Conservation (phyloP, 257 asterid species). For the Jasminum sambac region DNA sequence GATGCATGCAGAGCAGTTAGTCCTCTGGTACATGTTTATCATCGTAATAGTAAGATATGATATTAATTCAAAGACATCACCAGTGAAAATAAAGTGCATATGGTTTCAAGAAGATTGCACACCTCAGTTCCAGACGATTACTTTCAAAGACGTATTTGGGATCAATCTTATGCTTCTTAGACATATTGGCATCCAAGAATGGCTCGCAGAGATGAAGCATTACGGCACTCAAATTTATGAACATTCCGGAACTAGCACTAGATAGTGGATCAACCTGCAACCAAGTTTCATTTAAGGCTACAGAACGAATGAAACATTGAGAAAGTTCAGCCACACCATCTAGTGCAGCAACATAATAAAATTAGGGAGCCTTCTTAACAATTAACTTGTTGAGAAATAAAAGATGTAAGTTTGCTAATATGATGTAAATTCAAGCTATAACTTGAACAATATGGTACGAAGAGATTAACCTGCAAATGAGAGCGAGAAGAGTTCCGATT, state of each 20-base stretch:
- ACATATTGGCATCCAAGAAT: conserved; percentile 79
- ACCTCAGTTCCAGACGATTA: conserved; percentile 85
- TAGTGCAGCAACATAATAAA: conserved; percentile 16
- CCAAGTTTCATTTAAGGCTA: conserved; percentile 22
- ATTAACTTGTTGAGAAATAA: not conserved
- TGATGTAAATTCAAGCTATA: not conserved
- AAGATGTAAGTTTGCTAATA: conserved; percentile 1
- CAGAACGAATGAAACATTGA: not conserved
- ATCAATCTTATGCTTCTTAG: conserved; percentile 87
- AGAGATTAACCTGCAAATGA: conserved; percentile 67
- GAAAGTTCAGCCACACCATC: not conserved
- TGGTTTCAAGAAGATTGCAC: conserved; percentile 10
- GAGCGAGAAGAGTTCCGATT: conserved; percentile 88
- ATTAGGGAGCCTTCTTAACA: conserved; percentile 6
- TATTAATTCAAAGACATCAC: conserved; percentile 13
- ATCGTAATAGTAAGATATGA: conserved; percentile 25
- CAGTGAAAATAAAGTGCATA: not conserved
- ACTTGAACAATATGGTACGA: not conserved
- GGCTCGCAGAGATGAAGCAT: conserved; percentile 95
- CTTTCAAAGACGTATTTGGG: conserved; percentile 68
- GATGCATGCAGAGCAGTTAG: conserved; percentile 96
- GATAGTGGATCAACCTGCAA: conserved; percentile 85
- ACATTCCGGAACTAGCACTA: conserved; percentile 98
- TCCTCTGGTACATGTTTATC: conserved; percentile 50
- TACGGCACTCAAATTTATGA: conserved; percentile 89